phyloP scores from a whole-genome alignment of 2,329 filamentous ascomycete genomes.

The Phyllosticta citribraziliensis region DNA sequence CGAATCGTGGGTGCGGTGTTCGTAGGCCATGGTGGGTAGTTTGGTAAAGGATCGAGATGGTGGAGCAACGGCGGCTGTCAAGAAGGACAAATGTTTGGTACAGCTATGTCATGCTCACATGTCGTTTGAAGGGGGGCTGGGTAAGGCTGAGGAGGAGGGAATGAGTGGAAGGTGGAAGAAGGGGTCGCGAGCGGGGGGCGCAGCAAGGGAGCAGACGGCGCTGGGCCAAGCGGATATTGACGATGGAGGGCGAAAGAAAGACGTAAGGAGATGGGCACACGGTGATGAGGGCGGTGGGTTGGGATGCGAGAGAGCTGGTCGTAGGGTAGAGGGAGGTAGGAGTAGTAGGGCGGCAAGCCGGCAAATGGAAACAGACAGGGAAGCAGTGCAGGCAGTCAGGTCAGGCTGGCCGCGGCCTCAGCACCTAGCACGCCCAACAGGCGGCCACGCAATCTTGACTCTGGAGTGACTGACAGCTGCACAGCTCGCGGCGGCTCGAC shows the following conservation, averaged over 20 bases:
- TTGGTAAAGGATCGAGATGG: not conserved
- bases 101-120: not conserved
- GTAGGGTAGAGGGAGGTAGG: too few species aligned
- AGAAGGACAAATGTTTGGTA: not conserved
- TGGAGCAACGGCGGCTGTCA: not conserved
- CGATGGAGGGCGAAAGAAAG: not conserved
- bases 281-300: not conserved
- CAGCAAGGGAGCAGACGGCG: not conserved
- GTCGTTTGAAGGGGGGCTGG: not conserved
- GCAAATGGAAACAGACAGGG: not conserved
- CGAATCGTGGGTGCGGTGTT: slow-evolving; percentile 26
- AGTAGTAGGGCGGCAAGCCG: not conserved
- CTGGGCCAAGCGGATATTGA: not conserved
- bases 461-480: not conserved
- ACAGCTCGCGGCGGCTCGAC: too few species aligned
- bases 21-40: slow-evolving; percentile 30
- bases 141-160: not conserved
- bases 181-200: not conserved
- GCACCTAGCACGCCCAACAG: not conserved
- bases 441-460: not conserved
- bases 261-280: not conserved
- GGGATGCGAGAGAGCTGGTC: too few species aligned
- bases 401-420: not conserved
- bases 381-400: not conserved
- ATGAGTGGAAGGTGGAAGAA: not conserved